Percentiles rank a stretch among this genome's conserved stretches.
Conservation (phyloP, 805 yeast species). For the Starmerella floricola region DNA sequence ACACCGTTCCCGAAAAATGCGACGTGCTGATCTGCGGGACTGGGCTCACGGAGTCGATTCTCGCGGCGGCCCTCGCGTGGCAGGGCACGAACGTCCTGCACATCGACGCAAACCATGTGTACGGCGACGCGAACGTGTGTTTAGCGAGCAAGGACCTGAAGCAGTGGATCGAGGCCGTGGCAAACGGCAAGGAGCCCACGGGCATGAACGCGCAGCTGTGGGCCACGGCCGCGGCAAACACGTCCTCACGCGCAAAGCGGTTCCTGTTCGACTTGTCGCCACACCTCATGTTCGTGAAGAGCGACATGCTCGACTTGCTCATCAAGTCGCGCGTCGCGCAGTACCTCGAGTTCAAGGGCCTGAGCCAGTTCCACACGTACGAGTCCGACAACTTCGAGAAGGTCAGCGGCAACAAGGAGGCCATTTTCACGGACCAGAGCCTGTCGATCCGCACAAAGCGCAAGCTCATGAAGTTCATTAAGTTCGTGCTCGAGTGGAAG, state of each 20-base stretch:
- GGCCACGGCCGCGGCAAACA: conserved; percentile 44
- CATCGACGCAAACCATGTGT: conserved; percentile 69
- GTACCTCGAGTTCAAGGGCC: conserved; percentile 82
- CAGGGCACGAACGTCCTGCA: conserved; percentile 94
- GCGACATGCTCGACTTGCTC: conserved; percentile 70
- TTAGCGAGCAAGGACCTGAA: conserved; percentile 75
- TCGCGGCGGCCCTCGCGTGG: conserved; percentile 94
- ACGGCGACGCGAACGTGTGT: conserved; percentile 83
- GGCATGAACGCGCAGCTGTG: conserved; percentile 65
- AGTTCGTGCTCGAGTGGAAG: conserved; percentile 69
- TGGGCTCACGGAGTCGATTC: conserved; percentile 73
- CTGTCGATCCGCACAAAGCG: conserved; percentile 67
- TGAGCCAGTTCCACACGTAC: conserved; percentile 83
- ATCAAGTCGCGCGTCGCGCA: conserved; percentile 78
- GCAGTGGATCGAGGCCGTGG: conserved; percentile 68
- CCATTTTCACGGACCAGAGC: conserved; percentile 80
- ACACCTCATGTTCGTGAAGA: conserved; percentile 73
- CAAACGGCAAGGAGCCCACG: conserved; percentile 29
- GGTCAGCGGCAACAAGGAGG: conserved; percentile 77
- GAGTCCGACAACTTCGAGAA: conserved; percentile 85
- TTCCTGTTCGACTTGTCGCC: conserved; percentile 86
- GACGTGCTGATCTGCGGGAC: conserved; percentile 91
- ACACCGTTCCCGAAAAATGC: conserved; percentile 44
- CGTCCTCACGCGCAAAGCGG: conserved; percentile 28
- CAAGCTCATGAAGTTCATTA: conserved; percentile 78